Evolutionary conservation across 495 filamentous ascomycete species (phyloP).

Genomic region (Penicillium ucsense): DNA sequence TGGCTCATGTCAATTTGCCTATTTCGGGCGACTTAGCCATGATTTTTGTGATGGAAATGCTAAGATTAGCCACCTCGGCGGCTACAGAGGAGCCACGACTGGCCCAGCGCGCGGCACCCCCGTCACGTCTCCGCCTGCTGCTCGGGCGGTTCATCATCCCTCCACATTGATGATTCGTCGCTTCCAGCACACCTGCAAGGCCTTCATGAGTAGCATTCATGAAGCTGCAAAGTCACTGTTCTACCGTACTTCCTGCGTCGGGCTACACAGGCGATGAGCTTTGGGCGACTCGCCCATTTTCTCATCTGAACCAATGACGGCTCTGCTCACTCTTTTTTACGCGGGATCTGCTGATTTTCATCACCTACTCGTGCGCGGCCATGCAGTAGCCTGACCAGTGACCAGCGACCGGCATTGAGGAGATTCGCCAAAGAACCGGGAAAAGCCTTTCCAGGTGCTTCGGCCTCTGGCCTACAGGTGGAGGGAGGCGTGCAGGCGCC

Average conservation of each 20-base stretch:
- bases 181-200: not conserved
- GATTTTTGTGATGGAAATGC: not conserved
- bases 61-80: conserved; percentile 28
- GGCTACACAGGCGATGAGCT: not conserved
- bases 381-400: conserved; percentile 26
- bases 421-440: conserved; percentile 4
- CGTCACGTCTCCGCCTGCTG: not conserved
- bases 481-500: too few species aligned
- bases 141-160: conserved; percentile 15
- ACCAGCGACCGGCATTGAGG: conserved; percentile 15
- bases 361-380: conserved; percentile 19
- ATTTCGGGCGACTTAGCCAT: too few species aligned
- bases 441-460: conserved; percentile 3
- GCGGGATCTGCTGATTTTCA: conserved; percentile 7
- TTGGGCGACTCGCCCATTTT: conserved; percentile 17
- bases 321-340: not conserved
- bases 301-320: conserved; percentile 9
- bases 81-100: conserved; percentile 19
- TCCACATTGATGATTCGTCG: not conserved
- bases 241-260: not conserved
- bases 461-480: too few species aligned
- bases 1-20: too few species aligned
- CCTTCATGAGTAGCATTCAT: too few species aligned
- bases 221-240: not conserved
- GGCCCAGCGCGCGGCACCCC: conserved; percentile 2